Percentiles rank a stretch among this genome's conserved stretches.
phyloP scores from a whole-genome alignment of 371 early-diverging fungal genomes.

The Cokeromyces recurvatus region DNA sequence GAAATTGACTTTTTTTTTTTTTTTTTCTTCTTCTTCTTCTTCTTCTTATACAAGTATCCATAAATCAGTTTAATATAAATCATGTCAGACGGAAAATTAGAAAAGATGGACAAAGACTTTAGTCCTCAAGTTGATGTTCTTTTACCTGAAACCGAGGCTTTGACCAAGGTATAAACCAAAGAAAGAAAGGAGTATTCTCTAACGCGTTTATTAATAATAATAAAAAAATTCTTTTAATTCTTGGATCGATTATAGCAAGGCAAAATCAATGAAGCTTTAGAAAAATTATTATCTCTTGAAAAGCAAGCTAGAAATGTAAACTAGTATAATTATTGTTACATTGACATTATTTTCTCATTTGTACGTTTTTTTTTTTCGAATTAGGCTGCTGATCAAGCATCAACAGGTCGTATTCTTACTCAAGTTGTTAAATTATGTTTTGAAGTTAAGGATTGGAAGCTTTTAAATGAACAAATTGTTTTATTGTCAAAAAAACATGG shows the following conservation, averaged over 20 bases:
- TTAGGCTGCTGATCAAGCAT: constrained; percentile 80
- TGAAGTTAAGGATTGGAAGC: constrained; percentile 77
- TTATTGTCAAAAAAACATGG: constrained; percentile 94
- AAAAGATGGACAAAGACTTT: constrained; percentile 93
- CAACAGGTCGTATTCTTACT: constrained; percentile 84
- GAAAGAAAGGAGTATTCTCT: not conserved
- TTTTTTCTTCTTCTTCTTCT: too few relatives aligned
- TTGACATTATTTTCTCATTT: not conserved
- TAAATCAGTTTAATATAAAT: not conserved
- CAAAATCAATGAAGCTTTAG: constrained; percentile 77
- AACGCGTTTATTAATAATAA: not conserved
- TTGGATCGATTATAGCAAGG: too few relatives aligned
- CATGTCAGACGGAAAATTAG: constrained; percentile 60
- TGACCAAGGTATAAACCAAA: constrained; percentile 64
- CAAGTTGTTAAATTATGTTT: constrained; percentile 75
- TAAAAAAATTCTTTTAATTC: too few relatives aligned
- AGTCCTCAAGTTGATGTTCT: constrained; percentile 74
- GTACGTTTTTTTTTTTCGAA: not conserved
- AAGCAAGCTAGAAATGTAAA: constrained; percentile 88
- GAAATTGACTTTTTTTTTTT: too few relatives aligned
- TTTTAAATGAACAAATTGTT: constrained; percentile 86
- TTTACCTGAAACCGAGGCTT: constrained; percentile 73
- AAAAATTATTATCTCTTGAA: constrained; percentile 72
- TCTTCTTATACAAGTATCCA: too few relatives aligned
- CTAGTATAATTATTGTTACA: not conserved